These are phyloP conservation scores for Phytophthora meadii DNA, from an alignment of 352 stramenopile species.

Conservation along the genomic window DNA sequence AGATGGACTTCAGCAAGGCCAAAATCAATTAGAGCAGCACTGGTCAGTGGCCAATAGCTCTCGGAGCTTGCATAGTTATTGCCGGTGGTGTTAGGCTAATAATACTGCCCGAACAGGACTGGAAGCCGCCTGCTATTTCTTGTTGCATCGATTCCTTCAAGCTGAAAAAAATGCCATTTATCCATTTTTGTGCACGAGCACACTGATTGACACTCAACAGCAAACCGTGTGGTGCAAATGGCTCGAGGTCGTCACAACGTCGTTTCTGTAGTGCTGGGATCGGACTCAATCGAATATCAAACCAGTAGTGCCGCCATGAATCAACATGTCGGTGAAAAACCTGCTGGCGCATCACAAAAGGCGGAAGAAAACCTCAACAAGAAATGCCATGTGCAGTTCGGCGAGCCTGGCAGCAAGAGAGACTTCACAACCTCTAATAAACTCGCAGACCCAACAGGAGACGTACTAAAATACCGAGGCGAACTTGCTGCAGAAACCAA, in stretches of 20 bases:
- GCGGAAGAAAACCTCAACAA: slow-evolving; percentile 61
- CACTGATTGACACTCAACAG: not conserved
- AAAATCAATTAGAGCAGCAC: slow-evolving; percentile 92
- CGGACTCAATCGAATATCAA: slow-evolving; percentile 62
- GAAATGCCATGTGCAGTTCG: slow-evolving; percentile 71
- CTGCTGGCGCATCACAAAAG: slow-evolving; percentile 12
- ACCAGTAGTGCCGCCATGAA: slow-evolving; percentile 61
- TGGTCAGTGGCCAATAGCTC: not conserved
- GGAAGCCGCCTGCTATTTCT: slow-evolving; percentile 29
- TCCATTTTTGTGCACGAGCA: slow-evolving; percentile 13
- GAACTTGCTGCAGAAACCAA: slow-evolving; percentile 58
- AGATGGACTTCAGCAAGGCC: slow-evolving; percentile 99
- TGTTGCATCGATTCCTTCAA: not conserved
- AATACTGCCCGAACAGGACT: slow-evolving; percentile 34
- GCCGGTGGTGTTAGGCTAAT: slow-evolving; percentile 18
- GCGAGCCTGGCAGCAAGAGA: slow-evolving; percentile 62
- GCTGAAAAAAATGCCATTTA: slow-evolving; percentile 16
- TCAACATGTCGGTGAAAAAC: slow-evolving; percentile 36
- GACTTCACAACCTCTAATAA: slow-evolving; percentile 65
- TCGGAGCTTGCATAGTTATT: slow-evolving; percentile 5
- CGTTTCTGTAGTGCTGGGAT: slow-evolving; percentile 70
- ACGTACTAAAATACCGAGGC: slow-evolving; percentile 70
- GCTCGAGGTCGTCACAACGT: slow-evolving; percentile 48
- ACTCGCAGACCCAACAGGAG: slow-evolving; percentile 62
- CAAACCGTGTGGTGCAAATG: slow-evolving; percentile 16